These are phyloP conservation scores for Colletotrichum sp. DNA, from an alignment of 2,329 filamentous ascomycete genomes.

Conservation along the genomic window DNA sequence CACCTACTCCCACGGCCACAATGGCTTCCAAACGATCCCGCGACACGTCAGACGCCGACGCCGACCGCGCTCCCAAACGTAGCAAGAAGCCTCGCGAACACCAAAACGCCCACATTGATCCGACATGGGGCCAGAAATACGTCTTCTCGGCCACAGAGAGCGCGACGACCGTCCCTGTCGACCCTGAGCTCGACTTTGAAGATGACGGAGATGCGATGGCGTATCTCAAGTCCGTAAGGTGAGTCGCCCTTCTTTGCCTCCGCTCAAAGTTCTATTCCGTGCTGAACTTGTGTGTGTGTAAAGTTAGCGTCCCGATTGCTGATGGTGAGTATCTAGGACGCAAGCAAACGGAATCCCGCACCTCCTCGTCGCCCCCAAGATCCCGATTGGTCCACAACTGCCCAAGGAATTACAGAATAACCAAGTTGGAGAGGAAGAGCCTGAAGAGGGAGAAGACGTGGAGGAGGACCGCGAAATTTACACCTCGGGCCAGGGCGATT, in stretches of 20 bases:
- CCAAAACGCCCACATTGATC: constrained; percentile 57
- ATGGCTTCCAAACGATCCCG: constrained; percentile 42
- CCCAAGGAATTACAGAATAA: constrained; percentile 40
- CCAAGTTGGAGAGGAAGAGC: constrained; percentile 30
- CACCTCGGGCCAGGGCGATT: constrained; percentile 53
- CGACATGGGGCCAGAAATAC: constrained; percentile 73
- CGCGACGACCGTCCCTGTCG: constrained; percentile 45
- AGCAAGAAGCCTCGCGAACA: constrained; percentile 38
- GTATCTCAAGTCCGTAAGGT: constrained; percentile 76
- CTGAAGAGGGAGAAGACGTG: constrained; percentile 32
- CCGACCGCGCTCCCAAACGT: constrained; percentile 25
- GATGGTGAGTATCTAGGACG: constrained; percentile 65
- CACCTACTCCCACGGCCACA: fast-evolving
- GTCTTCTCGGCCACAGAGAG: constrained; percentile 71
- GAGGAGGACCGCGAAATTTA: constrained; percentile 50
- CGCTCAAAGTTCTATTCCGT: constrained; percentile 18
- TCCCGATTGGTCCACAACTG: constrained; percentile 56
- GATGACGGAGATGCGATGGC: constrained; percentile 71
- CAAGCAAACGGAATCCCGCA: constrained; percentile 79
- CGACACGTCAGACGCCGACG: constrained; percentile 33
- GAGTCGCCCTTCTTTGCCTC: constrained; percentile 28
- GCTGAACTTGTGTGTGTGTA: constrained; percentile 27
- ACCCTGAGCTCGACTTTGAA: constrained; percentile 70
- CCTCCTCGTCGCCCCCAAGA: constrained; percentile 68
- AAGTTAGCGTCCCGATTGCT: constrained; percentile 35